Evolutionary conservation across 108 stramenopile genomes (phyloP).

Genomic region (Chaetoceros muelleri): DNA sequence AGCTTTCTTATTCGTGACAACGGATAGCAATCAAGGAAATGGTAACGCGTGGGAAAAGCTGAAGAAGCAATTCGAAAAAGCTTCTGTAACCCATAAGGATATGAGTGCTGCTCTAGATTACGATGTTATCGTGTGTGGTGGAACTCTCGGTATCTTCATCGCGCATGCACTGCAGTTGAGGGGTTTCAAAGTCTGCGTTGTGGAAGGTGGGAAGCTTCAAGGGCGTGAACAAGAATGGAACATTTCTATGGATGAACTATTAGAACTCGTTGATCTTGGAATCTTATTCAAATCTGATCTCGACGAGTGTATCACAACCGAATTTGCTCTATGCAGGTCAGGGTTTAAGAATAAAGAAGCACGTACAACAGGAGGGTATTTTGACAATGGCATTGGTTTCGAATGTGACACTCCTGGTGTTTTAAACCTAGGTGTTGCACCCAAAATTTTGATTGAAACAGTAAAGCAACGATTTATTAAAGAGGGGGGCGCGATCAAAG

Average conservation of each 20-base stretch:
- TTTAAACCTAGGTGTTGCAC: conserved; percentile 68
- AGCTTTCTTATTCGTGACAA: conserved; percentile 45
- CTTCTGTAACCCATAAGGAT: neutral
- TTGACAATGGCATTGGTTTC: conserved; percentile 69
- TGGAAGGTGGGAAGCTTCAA: conserved; percentile 71
- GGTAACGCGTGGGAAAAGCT: conserved; percentile 60
- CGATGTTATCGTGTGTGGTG: conserved; percentile 85
- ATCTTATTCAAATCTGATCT: conserved; percentile 71
- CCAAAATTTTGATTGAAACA: conserved; percentile 43
- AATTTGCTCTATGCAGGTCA: conserved; percentile 65
- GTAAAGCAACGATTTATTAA: conserved; percentile 40
- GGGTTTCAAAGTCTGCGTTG: conserved; percentile 61
- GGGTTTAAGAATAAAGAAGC: conserved; percentile 72
- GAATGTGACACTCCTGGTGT: conserved; percentile 67
- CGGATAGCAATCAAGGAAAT: conserved; percentile 54
- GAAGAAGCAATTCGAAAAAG: conserved; percentile 16
- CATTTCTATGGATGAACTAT: conserved; percentile 75
- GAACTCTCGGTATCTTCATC: conserved; percentile 87
- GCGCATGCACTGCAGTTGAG: conserved; percentile 68
- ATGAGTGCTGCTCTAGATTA: conserved; percentile 34
- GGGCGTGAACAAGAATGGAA: conserved; percentile 95
- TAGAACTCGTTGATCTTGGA: conserved; percentile 64
- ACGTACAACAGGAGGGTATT: conserved; percentile 55
- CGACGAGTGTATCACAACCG: conserved; percentile 57
- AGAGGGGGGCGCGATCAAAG: conserved; percentile 49